Base-by-base conservation (phyloP, 2,329 filamentous ascomycete genomes). In the Fusarium sp. region DNA sequence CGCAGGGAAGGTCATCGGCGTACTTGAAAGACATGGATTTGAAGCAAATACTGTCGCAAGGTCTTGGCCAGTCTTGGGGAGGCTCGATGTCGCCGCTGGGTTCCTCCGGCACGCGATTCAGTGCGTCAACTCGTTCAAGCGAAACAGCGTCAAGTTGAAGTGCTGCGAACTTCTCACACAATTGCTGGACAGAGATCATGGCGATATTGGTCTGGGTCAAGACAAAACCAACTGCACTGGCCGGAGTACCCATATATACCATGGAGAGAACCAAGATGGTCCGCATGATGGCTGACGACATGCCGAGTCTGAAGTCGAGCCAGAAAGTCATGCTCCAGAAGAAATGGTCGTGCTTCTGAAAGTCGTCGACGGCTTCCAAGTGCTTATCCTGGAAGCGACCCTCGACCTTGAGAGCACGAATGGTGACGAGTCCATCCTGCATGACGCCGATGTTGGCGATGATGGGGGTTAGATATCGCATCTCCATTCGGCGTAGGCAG, bases 261-360 rank as follows among this genome's bases (percentile, higher is more conserved):
- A 94, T 94, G 11, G 94, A 85, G 3, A 90, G 76, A 2, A 93
- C 92, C 50, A 97, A 81, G 1, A 88, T 79, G 59, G 95, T 91
- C 0, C 91, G 93, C 9, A 92, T 92, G 5, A 86, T 75, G 0
- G 91, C 91, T 0, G 93, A 93, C 7, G 76, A 73, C 40, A 76
- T 67, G 50, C 76, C 73, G 56, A 96, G 95, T 14, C 94, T 88
- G 73, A 91, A 93, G 75, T 89, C 89, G 4, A 97, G 83, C 94
- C 94, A 97, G 9, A 89, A 88, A 68, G 96, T 93, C 42, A 96
- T 83, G 59, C 89, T 92, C 91, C 94, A 97, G 80, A 96, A 97
- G 79, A 97, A 97, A 76, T 97, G 94, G 73, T 97, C 94, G 86
- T 97, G 96, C 75, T 93, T 93, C 76, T 97, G 94, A 75, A 97